Percentiles rank a stretch among this genome's conserved stretches.
phyloP scores from a whole-genome alignment of 306 rosid genomes.

The Cucurbita ficifolia region DNA sequence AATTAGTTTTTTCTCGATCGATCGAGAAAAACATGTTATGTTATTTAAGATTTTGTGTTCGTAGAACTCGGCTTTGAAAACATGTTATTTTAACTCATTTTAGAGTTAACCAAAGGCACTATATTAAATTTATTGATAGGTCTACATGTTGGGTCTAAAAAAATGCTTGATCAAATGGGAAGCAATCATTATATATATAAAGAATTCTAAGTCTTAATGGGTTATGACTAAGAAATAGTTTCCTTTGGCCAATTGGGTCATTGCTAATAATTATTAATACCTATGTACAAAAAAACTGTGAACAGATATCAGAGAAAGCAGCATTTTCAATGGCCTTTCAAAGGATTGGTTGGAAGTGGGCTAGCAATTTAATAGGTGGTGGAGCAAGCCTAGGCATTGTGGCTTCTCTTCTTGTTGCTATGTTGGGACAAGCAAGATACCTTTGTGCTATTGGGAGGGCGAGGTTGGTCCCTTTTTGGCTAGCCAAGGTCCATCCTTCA shows the following conservation, averaged over 20 bases:
- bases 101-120: no score
- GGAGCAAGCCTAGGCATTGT: conserved; percentile 68
- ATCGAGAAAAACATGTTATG: no score
- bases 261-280: neutral
- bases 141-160: neutral
- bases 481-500: conserved; percentile 81
- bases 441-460: conserved; percentile 94
- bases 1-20: no score
- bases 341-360: conserved; percentile 77
- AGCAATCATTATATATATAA: neutral
- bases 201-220: neutral
- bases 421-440: conserved; percentile 94
- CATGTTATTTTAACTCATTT: no score
- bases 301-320: conserved; percentile 43
- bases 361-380: conserved; percentile 67
- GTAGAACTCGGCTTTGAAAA: no score
- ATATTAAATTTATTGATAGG: neutral
- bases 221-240: neutral
- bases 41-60: no score
- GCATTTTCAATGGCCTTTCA: conserved; percentile 60
- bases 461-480: conserved; percentile 64
- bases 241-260: neutral
- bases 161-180: neutral
- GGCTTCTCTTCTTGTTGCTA: conserved; percentile 81
- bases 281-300: neutral